Evolutionary conservation across 768 basidiomycete genomes (phyloP).

Genomic region (Multifurca ochricompacta): DNA sequence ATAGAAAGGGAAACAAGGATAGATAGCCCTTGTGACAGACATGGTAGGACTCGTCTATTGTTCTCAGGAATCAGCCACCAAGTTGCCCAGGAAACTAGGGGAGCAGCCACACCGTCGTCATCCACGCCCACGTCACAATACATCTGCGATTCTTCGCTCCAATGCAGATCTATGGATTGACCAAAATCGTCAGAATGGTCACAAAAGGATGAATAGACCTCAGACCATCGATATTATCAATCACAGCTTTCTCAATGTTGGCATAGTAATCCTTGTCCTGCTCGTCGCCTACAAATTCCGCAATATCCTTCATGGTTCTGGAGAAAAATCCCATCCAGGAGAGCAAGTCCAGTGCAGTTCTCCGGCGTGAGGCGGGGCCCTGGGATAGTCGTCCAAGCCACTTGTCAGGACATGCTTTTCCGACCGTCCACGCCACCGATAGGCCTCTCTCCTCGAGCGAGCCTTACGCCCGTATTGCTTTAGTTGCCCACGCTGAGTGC

Average conservation of each 20-base stretch:
- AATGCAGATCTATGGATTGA: constrained; percentile 66
- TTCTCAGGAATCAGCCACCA: not conserved
- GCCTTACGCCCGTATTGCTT: constrained; percentile 81
- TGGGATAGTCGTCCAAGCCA: constrained; percentile 95
- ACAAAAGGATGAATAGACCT: not conserved
- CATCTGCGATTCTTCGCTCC: constrained; percentile 84
- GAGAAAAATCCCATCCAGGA: constrained; percentile 98
- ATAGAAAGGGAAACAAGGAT: constrained; percentile 88
- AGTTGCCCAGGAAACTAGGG: constrained; percentile 4
- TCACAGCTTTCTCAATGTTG: constrained; percentile 71
- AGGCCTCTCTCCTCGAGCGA: constrained; percentile 83
- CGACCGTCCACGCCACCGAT: constrained; percentile 90
- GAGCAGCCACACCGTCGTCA: constrained; percentile 55
- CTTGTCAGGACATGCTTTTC: constrained; percentile 83
- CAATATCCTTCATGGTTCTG: constrained; percentile 86
- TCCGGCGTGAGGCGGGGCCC: constrained; percentile 81
- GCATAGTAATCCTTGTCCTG: constrained; percentile 75
- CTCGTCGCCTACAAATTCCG: constrained; percentile 76
- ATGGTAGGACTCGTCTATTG: constrained; percentile 80
- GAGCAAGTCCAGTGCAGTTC: constrained; percentile 91
- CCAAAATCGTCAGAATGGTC: not conserved
- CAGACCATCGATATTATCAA: constrained; percentile 80
- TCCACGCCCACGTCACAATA: constrained; percentile 88
- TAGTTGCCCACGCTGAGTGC: constrained; percentile 89
- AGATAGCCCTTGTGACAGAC: constrained; percentile 91